Percentiles rank a stretch among this genome's conserved stretches.
Conservation (phyloP, 108 stramenopile genomes). For the Aureococcus anophagefferens region DNA sequence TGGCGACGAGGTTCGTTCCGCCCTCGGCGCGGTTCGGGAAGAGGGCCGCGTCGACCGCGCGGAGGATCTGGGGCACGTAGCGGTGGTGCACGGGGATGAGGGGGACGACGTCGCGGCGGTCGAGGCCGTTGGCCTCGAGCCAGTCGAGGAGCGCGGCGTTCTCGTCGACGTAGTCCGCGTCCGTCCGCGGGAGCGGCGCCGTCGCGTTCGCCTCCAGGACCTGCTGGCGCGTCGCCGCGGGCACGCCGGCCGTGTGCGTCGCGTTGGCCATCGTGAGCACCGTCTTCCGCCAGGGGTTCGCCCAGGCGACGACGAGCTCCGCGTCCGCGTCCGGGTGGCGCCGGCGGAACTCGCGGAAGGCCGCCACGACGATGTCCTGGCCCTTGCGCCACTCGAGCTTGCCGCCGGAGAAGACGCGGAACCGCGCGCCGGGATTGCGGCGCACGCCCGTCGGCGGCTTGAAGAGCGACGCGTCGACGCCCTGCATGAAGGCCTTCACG, state of each 20-base stretch:
- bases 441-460: background rate
- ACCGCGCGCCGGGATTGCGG: background rate
- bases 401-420: constrained; percentile 6
- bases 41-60: constrained; percentile 1
- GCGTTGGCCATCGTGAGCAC: background rate
- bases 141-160: background rate
- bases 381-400: constrained; percentile 17
- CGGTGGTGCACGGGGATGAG: background rate
- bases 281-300: constrained; percentile 9
- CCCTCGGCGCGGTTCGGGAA: constrained; percentile 13
- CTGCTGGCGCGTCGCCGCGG: background rate
- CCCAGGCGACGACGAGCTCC: constrained; percentile 1
- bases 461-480: background rate
- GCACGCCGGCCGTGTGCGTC: constrained; percentile 1
- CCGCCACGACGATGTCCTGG: constrained; percentile 13
- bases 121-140: background rate
- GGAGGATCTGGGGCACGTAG: background rate
- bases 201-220: background rate
- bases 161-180: background rate
- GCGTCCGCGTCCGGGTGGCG: background rate
- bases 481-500: constrained; percentile 4
- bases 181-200: background rate
- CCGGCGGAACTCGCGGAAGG: background rate
- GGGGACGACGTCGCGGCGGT: background rate
- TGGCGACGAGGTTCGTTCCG: constrained; percentile 15